Conservation (phyloP, 129 eudicot species). For the Chrysanthemum makinoi region DNA sequence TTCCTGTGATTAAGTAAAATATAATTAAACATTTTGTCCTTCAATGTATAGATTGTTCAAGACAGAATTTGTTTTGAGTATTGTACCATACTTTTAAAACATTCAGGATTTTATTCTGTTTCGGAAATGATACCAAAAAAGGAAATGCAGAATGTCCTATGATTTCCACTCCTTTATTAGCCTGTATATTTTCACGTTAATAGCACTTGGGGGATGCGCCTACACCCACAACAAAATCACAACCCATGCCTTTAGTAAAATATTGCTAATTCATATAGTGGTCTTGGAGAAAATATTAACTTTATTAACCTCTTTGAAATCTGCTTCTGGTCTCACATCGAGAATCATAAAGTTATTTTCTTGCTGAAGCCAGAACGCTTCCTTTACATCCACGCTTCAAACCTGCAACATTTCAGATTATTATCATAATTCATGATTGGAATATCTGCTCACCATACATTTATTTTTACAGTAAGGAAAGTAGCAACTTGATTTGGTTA, state of each 20-base stretch:
- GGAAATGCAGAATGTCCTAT: conserved; percentile 97
- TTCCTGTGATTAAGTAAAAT: neutral
- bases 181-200: conserved; percentile 90
- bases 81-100: conserved; percentile 49
- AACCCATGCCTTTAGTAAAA: conserved; percentile 11
- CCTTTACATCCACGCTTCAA: no score
- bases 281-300: no score
- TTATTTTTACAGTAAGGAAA: no score
- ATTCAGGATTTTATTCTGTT: conserved; percentile 98
- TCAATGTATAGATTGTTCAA: neutral
- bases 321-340: no score
- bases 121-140: conserved; percentile 94
- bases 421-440: no score
- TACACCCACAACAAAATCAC: conserved; percentile 20
- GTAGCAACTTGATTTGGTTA: no score
- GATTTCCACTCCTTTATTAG: conserved; percentile 99
- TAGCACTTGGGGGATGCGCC: conserved; percentile 95
- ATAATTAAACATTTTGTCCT: conserved; percentile 10
- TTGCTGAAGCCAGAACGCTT: no score
- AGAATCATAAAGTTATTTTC: no score
- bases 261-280: no score
- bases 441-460: no score
- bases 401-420: no score
- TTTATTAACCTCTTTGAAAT: no score
- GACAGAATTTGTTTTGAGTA: conserved; percentile 3